Percentiles rank a stretch among this genome's conserved stretches.
phyloP scores from a whole-genome alignment of 345 rosid genomes.

The Conringia planisiliqua region DNA sequence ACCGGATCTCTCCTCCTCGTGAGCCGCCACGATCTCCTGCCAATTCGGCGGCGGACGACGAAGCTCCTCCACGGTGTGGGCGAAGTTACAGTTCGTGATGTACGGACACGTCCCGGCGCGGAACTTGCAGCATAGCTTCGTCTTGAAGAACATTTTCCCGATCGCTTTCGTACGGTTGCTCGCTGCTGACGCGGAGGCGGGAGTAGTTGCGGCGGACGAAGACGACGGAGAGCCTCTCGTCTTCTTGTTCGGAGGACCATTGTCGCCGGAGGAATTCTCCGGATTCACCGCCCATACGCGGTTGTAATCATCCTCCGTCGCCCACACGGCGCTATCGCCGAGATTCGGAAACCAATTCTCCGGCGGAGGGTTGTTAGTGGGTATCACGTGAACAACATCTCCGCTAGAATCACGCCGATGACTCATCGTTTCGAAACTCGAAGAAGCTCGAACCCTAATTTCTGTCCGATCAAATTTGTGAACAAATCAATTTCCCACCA shows the following conservation, averaged over 20 bases:
- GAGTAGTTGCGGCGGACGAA: slow-evolving; percentile 38
- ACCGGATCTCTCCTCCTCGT: slow-evolving; percentile 33
- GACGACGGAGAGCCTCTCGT: slow-evolving; percentile 49
- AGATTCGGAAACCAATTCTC: slow-evolving; percentile 66
- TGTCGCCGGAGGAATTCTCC: slow-evolving; percentile 26
- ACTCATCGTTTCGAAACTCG: slow-evolving; percentile 44
- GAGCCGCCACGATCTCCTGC: slow-evolving; percentile 76
- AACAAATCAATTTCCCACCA: not conserved
- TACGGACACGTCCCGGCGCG: slow-evolving; percentile 64
- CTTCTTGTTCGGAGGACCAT: slow-evolving; percentile 68
- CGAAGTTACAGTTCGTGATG: slow-evolving; percentile 86
- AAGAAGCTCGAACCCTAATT: slow-evolving; percentile 37
- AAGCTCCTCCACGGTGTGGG: slow-evolving; percentile 85
- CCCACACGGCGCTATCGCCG: slow-evolving; percentile 63
- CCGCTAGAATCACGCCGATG: slow-evolving; percentile 59
- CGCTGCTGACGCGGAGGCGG: slow-evolving; percentile 10
- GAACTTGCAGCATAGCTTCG: slow-evolving; percentile 77
- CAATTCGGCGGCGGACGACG: slow-evolving; percentile 92
- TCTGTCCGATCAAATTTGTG: not conserved
- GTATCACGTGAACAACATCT: slow-evolving; percentile 75
- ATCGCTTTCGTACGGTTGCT: slow-evolving; percentile 43
- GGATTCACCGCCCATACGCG: slow-evolving; percentile 50
- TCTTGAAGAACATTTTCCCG: slow-evolving; percentile 83
- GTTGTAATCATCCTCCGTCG: slow-evolving; percentile 87
- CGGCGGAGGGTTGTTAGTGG: slow-evolving; percentile 43